Conservation (phyloP, 352 stramenopile genomes). For the Globisporangium camurandrum region DNA sequence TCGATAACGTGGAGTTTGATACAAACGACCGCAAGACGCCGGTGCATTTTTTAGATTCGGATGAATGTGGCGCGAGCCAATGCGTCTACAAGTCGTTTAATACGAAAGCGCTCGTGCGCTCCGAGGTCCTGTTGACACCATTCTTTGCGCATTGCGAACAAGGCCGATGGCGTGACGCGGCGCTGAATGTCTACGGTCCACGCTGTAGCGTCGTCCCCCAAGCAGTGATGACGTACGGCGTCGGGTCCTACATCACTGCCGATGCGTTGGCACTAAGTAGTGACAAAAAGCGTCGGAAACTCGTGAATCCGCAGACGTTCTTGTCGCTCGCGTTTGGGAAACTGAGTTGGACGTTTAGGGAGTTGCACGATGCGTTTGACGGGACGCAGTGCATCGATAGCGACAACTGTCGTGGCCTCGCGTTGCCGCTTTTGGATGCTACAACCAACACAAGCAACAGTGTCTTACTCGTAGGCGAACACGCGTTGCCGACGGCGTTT, state of each 20-base stretch:
- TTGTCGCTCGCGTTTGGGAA: slow-evolving; percentile 38
- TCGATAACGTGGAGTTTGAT: slow-evolving; percentile 6
- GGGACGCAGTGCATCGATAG: background rate
- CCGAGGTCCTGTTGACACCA: slow-evolving; percentile 9
- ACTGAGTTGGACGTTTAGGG: slow-evolving; percentile 23
- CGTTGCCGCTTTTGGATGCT: slow-evolving; percentile 20
- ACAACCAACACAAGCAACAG: too few relatives aligned
- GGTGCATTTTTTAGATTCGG: slow-evolving; percentile 5
- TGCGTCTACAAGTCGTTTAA: slow-evolving; percentile 14
- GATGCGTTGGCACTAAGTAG: slow-evolving; percentile 11
- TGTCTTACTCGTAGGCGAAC: slow-evolving; percentile 23
- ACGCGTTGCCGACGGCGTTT: slow-evolving; percentile 19
- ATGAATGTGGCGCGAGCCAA: slow-evolving; percentile 7
- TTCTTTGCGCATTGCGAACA: slow-evolving; percentile 5
- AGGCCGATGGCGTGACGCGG: background rate
- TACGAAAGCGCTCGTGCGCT: slow-evolving; percentile 5
- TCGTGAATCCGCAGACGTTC: slow-evolving; percentile 11
- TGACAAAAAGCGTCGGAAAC: slow-evolving; percentile 7
- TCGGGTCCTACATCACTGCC: slow-evolving; percentile 12
- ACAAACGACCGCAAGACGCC: background rate
- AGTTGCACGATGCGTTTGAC: slow-evolving; percentile 17
- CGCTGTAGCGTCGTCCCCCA: background rate
- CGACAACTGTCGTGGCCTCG: slow-evolving; percentile 24
- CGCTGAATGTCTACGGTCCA: slow-evolving; percentile 7
- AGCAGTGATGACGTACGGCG: slow-evolving; percentile 10